Conservation (phyloP, 768 basidiomycete species). For the Suillus tomentosus region DNA sequence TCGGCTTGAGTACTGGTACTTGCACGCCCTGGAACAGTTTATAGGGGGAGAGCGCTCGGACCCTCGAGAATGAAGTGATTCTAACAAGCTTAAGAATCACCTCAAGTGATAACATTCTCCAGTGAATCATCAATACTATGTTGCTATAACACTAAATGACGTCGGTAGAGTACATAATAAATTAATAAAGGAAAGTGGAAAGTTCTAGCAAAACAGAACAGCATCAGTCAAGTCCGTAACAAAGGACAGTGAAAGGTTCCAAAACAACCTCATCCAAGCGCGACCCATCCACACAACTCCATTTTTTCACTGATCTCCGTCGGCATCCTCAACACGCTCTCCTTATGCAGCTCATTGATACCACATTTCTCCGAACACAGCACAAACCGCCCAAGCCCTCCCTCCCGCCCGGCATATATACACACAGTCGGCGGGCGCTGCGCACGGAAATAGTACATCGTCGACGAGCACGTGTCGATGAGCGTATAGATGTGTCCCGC, state of each 20-base stretch:
- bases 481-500: slow-evolving; percentile 18
- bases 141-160: not conserved
- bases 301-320: slow-evolving; percentile 9
- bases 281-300: not conserved
- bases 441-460: slow-evolving; percentile 23
- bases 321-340: slow-evolving; percentile 25
- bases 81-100: not conserved
- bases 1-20: no score
- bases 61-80: no score
- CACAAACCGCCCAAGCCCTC: slow-evolving; percentile 25
- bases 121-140: not conserved
- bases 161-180: not conserved
- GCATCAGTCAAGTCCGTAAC: no score
- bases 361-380: slow-evolving; percentile 24
- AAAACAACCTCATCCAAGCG: not conserved
- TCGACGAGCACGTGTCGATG: slow-evolving; percentile 19
- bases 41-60: no score
- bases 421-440: slow-evolving; percentile 23
- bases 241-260: not conserved
- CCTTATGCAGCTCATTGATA: slow-evolving; percentile 22
- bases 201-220: not conserved
- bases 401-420: slow-evolving; percentile 23
- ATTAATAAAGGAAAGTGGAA: not conserved
- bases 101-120: not conserved
- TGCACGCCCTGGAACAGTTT: no score